phyloP scores from a whole-genome alignment of 176 grass and related monocot genomes.

The Dactylis glomerata region DNA sequence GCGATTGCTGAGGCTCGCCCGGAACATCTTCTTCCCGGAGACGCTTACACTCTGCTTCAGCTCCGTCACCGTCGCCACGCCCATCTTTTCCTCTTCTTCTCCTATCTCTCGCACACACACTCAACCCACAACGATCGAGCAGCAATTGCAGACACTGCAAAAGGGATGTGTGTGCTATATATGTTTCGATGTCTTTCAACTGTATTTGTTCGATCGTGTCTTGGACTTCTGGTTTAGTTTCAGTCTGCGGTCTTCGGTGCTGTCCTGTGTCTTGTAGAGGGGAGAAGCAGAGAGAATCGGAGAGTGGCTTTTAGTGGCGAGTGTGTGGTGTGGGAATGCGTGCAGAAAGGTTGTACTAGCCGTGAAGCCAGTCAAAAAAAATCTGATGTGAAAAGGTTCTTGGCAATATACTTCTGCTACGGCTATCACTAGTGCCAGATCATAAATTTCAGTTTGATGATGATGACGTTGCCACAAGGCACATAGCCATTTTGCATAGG shows the following conservation, averaged over 20 bases:
- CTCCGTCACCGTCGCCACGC: constrained; percentile 81
- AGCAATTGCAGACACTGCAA: not conserved
- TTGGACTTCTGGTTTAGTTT: not conserved
- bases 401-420: not conserved
- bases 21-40: constrained; percentile 84
- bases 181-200: too few relatives aligned
- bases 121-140: not conserved
- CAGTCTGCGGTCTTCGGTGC: not conserved
- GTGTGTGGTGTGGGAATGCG: constrained; percentile 44
- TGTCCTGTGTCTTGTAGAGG: constrained; percentile 10
- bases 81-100: constrained; percentile 56
- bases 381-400: not conserved
- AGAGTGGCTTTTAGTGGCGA: constrained; percentile 21
- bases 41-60: constrained; percentile 89
- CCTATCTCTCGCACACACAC: not conserved
- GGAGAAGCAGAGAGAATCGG: not conserved
- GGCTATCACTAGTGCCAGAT: not conserved
- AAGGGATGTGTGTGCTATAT: not conserved
- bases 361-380: not conserved
- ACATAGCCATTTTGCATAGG: not conserved
- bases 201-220: too few relatives aligned
- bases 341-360: constrained; percentile 22
- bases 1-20: constrained; percentile 62
- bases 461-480: not conserved
- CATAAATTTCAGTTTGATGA: not conserved